These are phyloP conservation scores for Leucogyrophana mollusca DNA, from an alignment of 768 basidiomycete genomes.

Conservation along the genomic window DNA sequence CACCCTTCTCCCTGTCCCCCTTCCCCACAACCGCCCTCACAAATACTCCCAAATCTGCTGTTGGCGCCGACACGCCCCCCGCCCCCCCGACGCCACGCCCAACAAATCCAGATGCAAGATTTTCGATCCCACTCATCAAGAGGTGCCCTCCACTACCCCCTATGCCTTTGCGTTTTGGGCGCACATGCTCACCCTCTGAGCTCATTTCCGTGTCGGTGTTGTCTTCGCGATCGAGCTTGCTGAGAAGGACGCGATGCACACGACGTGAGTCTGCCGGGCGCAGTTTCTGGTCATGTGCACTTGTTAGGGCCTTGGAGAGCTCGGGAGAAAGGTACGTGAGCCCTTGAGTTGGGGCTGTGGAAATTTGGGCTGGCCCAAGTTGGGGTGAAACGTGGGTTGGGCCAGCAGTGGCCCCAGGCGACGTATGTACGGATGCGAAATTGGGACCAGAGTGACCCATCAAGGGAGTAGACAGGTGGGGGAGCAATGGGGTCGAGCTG, in stretches of 20 bases:
- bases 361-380: too few species aligned
- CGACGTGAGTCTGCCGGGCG: conserved; percentile 52
- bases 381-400: conserved; percentile 17
- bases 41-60: conserved; percentile 52
- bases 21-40: conserved; percentile 41
- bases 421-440: not conserved
- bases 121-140: conserved; percentile 43
- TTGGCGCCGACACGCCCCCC: conserved; percentile 43
- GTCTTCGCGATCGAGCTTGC: conserved; percentile 46
- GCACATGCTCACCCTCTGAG: not conserved
- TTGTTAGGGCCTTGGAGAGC: conserved; percentile 19
- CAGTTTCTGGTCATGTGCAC: conserved; percentile 26
- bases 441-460: not conserved
- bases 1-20: conserved; percentile 24
- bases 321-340: conserved; percentile 22
- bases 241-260: conserved; percentile 60
- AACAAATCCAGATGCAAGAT: conserved; percentile 38
- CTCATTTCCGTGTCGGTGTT: not conserved
- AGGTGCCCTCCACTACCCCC: conserved; percentile 25
- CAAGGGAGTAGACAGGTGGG: conserved; percentile 25
- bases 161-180: not conserved
- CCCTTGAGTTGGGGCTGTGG: not conserved
- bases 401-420: not conserved
- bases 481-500: conserved; percentile 18
- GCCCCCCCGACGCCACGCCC: conserved; percentile 37